Evolutionary conservation across 805 yeast species (phyloP).

Genomic region (Schwanniomyces vanrijiae): DNA sequence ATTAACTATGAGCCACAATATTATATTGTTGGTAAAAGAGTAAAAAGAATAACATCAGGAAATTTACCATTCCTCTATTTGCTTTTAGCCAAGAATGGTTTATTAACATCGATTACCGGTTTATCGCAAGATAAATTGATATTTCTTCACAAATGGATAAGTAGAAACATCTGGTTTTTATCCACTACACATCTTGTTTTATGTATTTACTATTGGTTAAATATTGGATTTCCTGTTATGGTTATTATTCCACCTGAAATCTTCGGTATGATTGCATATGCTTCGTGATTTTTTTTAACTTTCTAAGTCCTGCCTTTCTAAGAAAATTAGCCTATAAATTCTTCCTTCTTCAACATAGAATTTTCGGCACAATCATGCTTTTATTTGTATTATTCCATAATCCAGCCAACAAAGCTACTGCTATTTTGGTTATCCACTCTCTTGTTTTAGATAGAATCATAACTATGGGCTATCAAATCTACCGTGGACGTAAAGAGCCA

Average conservation of each 20-base stretch:
- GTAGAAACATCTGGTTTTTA: conserved; percentile 37
- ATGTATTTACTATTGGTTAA: conserved; percentile 40
- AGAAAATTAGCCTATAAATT: conserved; percentile 42
- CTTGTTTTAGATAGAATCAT: conserved; percentile 42
- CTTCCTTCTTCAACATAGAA: conserved; percentile 44
- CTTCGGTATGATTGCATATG: conserved; percentile 49
- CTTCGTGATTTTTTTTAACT: conserved; percentile 33
- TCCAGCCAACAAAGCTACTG: conserved; percentile 29
- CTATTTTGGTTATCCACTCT: conserved; percentile 41
- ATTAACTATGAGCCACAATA: conserved; percentile 36
- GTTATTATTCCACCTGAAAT: conserved; percentile 47
- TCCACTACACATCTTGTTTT: conserved; percentile 36
- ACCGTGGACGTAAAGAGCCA: conserved; percentile 37
- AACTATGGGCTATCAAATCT: conserved; percentile 23
- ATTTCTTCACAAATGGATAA: conserved; percentile 46
- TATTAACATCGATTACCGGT: conserved; percentile 40
- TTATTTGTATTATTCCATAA: conserved; percentile 44
- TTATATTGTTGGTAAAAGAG: conserved; percentile 43
- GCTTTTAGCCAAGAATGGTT: conserved; percentile 39
- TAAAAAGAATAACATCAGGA: conserved; percentile 40
- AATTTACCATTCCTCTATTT: conserved; percentile 39
- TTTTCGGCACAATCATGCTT: conserved; percentile 42
- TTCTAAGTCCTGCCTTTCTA: conserved; percentile 35
- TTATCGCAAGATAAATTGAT: conserved; percentile 38
- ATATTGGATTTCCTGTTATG: conserved; percentile 37